These are phyloP conservation scores for Pinus albicaulis DNA, from an alignment of 75 land plant genomes.

Conservation along the genomic window DNA sequence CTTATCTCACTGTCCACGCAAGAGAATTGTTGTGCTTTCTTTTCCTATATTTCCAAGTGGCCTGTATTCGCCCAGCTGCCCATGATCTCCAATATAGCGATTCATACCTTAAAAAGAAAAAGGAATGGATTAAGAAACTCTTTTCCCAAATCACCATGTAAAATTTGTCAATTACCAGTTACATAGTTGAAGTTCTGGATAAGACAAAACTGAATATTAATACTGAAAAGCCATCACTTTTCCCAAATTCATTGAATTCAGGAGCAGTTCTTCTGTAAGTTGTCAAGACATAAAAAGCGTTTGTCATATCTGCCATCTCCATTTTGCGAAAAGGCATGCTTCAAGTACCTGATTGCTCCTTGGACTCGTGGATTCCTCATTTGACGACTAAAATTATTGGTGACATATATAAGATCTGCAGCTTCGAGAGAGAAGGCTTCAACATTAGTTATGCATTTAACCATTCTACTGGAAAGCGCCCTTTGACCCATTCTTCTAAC, in stretches of 20 bases:
- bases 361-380: constrained; percentile 61
- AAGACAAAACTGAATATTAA: too few relatives aligned
- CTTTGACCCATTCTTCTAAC: constrained; percentile 32
- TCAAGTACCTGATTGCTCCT: constrained; percentile 64
- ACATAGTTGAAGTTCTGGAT: too few relatives aligned
- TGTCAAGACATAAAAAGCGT: too few relatives aligned
- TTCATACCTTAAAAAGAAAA: constrained; percentile 41
- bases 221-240: too few relatives aligned
- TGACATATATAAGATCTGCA: constrained; percentile 73
- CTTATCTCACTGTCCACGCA: too few relatives aligned
- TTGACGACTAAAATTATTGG: constrained; percentile 42
- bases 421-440: constrained; percentile 81
- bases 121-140: too few relatives aligned
- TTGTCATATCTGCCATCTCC: too few relatives aligned
- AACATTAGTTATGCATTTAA: constrained; percentile 62
- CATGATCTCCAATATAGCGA: constrained; percentile 68
- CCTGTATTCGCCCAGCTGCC: constrained; percentile 72
- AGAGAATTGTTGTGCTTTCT: constrained; percentile 6
- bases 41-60: constrained; percentile 70
- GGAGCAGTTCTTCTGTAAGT: too few relatives aligned
- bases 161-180: too few relatives aligned
- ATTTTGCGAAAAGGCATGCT: too few relatives aligned
- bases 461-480: constrained; percentile 56
- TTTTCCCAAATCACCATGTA: too few relatives aligned
- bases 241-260: too few relatives aligned